phyloP scores from a whole-genome alignment of 352 stramenopile genomes.

The Globisporangium acanthophoron region DNA sequence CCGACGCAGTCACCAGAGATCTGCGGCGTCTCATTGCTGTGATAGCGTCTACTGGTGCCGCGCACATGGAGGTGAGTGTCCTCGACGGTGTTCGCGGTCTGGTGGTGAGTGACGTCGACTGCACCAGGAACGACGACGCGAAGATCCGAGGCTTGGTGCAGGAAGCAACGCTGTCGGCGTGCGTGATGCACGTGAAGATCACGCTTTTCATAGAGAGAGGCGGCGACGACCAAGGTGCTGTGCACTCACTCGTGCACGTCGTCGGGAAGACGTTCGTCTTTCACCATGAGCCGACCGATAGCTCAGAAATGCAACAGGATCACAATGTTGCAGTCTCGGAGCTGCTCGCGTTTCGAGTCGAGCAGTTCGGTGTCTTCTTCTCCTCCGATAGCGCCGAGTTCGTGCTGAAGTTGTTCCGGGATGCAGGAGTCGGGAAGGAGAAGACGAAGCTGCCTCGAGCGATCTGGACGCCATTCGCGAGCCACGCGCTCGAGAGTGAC shows the following conservation, averaged over 20 bases:
- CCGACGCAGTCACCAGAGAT: slow-evolving; percentile 30
- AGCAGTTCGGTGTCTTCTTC: slow-evolving; percentile 29
- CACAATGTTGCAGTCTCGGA: slow-evolving; percentile 3
- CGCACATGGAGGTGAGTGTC: slow-evolving; percentile 4
- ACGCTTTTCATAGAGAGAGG: background rate
- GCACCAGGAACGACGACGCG: slow-evolving; percentile 2
- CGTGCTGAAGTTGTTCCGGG: slow-evolving; percentile 6
- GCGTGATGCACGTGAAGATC: slow-evolving; percentile 8
- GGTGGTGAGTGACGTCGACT: slow-evolving; percentile 13
- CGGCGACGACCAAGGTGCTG: background rate
- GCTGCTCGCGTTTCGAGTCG: slow-evolving; percentile 19
- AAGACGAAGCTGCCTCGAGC: slow-evolving; percentile 2
- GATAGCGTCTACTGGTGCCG: background rate
- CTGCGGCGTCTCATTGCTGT: slow-evolving; percentile 15
- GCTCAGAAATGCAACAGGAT: background rate
- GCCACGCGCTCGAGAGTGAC: slow-evolving; percentile 8
- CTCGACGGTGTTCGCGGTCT: slow-evolving; percentile 6
- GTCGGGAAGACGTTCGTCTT: slow-evolving; percentile 38
- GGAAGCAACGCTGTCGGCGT: slow-evolving; percentile 18
- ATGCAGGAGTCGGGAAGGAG: background rate
- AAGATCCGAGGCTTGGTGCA: slow-evolving; percentile 14
- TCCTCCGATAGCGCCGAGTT: slow-evolving; percentile 17
- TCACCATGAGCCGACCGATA: slow-evolving; percentile 21
- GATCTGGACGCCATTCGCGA: slow-evolving; percentile 24
- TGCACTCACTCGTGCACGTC: slow-evolving; percentile 5